Evolutionary conservation across 2,329 filamentous ascomycete genomes (phyloP).

Genomic region (Colletotrichum horii): DNA sequence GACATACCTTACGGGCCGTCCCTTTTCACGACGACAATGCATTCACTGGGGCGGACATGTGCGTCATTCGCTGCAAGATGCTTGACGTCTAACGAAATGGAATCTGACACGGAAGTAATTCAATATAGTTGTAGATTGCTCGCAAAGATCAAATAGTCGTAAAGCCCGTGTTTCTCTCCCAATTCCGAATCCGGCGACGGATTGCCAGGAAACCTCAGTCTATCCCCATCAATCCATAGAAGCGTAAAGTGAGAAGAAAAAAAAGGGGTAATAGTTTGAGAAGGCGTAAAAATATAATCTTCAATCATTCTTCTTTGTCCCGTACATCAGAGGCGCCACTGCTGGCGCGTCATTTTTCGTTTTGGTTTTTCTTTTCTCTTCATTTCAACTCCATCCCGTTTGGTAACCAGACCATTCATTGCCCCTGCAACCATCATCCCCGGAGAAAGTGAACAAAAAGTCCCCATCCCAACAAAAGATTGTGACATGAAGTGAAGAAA

Average conservation of each 20-base stretch:
- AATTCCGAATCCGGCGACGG: constrained; percentile 49
- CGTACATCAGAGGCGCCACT: constrained; percentile 15
- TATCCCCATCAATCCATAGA: constrained; percentile 37
- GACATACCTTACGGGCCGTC: background rate
- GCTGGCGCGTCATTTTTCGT: constrained; percentile 18
- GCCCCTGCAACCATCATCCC: background rate
- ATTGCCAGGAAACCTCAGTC: constrained; percentile 39
- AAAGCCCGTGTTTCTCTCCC: constrained; percentile 7
- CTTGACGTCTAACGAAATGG: background rate
- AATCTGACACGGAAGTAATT: background rate
- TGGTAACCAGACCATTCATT: constrained; percentile 22
- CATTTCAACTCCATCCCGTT: constrained; percentile 25
- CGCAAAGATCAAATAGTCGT: background rate
- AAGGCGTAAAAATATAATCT: constrained; percentile 17
- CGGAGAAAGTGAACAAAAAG: constrained; percentile 22
- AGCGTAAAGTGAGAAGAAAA: constrained; percentile 10
- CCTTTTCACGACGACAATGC: background rate
- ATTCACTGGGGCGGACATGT: background rate
- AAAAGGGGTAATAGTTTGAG: background rate
- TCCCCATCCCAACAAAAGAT: background rate
- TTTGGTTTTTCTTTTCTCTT: constrained; percentile 22
- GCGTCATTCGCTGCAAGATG: background rate
- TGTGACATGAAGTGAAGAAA: constrained; percentile 18
- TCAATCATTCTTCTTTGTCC: constrained; percentile 29
- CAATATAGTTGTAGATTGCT: background rate